These are phyloP conservation scores for Neurospora sp. DNA, from an alignment of 495 filamentous ascomycete species.

Conservation along the genomic window DNA sequence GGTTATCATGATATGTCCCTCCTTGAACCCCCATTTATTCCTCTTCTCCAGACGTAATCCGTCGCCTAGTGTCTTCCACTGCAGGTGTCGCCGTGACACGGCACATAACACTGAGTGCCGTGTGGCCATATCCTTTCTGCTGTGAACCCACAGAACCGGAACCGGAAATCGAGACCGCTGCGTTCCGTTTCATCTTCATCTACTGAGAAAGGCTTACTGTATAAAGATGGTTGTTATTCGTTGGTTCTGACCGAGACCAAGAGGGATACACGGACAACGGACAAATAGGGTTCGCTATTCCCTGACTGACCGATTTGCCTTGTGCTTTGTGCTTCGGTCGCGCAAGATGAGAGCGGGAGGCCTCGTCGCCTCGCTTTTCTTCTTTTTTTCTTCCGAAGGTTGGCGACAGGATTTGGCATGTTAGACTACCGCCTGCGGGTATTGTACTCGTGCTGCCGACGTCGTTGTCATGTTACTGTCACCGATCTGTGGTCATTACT, in stretches of 20 bases:
- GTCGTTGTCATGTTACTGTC: background rate
- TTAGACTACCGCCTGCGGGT: background rate
- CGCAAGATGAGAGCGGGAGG: background rate
- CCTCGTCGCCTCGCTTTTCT: background rate
- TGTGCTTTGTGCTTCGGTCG: background rate
- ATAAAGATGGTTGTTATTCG: background rate
- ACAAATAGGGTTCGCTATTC: background rate
- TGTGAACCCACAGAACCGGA: background rate
- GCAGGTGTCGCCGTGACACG: background rate
- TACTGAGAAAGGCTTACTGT: background rate
- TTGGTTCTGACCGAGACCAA: background rate
- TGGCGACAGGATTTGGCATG: background rate
- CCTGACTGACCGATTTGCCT: background rate
- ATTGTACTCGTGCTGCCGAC: background rate
- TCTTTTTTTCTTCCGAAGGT: background rate
- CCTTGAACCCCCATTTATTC: background rate
- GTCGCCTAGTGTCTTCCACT: background rate
- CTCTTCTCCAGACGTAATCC: background rate
- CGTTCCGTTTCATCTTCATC: background rate
- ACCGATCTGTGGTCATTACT: background rate
- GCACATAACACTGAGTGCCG: background rate
- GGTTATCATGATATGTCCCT: background rate
- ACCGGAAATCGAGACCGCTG: background rate
- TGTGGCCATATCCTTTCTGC: background rate
- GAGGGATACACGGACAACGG: background rate